A percentile compares a stretch with the other conserved stretches of the same genome.
These are phyloP conservation scores for Balamuthia mandrillaris DNA, from an alignment of 208 protist genomes.

Conservation along the genomic window DNA sequence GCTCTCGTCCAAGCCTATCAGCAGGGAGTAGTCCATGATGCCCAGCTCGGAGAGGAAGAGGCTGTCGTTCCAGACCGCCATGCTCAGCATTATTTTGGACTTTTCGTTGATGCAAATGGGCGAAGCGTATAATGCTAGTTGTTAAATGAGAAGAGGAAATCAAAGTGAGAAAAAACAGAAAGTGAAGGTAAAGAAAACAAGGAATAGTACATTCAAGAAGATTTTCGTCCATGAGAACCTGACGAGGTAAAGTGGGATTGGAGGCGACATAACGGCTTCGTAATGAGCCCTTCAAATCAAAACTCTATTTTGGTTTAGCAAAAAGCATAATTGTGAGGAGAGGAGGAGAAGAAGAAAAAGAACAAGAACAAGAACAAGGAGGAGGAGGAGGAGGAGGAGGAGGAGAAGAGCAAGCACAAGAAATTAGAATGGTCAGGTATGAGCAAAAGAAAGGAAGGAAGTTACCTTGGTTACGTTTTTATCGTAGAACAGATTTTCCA, in stretches of 20 bases:
- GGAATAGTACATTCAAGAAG: constrained; percentile 57
- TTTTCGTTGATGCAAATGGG: constrained; percentile 61
- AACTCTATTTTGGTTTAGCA: constrained; percentile 51
- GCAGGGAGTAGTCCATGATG: constrained; percentile 75
- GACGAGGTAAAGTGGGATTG: background rate
- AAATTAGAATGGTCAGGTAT: no score
- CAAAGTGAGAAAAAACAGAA: no score
- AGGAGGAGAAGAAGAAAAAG: no score
- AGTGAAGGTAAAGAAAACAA: no score
- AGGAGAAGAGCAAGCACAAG: no score
- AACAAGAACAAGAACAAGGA: no score
- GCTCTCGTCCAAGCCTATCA: constrained; percentile 69
- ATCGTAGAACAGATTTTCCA: constrained; percentile 66
- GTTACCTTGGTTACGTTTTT: constrained; percentile 23
- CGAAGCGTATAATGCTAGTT: constrained; percentile 27
- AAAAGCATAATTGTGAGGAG: background rate
- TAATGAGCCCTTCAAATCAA: constrained; percentile 78
- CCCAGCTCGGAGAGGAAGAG: constrained; percentile 58
- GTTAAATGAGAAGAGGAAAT: background rate
- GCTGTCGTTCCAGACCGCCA: constrained; percentile 68
- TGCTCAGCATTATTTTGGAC: constrained; percentile 52
- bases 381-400: no score
- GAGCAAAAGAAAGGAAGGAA: no score
- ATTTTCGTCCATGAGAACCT: constrained; percentile 71
- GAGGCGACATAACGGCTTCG: constrained; percentile 47